A percentile compares a stretch with the other conserved stretches of the same genome.
Evolutionary conservation across 306 rosid genomes (phyloP).

Genomic region (Pyrus pyrifolia): DNA sequence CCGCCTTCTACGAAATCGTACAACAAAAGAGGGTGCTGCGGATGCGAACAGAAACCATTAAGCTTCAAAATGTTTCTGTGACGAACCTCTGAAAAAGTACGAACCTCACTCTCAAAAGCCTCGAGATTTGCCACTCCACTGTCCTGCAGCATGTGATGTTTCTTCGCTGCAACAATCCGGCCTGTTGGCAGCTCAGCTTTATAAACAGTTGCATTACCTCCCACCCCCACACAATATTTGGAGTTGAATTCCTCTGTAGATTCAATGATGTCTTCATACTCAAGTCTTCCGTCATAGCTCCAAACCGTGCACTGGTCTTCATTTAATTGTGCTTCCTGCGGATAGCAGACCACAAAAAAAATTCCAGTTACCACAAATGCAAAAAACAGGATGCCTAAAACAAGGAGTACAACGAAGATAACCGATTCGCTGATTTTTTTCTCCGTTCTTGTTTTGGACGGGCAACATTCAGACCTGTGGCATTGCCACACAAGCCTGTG

Average conservation of each 20-base stretch:
- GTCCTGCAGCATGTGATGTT: conserved; percentile 4
- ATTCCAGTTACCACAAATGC: neutral
- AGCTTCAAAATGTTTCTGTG: conserved; percentile 13
- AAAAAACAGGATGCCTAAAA: neutral
- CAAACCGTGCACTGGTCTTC: neutral
- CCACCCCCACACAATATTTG: conserved; percentile 13
- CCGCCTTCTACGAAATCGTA: conserved; percentile 7
- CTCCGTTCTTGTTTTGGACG: neutral
- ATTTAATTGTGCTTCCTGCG: neutral
- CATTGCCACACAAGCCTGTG: conserved; percentile 15
- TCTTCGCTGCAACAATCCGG: conserved; percentile 13
- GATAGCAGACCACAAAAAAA: neutral
- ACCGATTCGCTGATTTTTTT: neutral
- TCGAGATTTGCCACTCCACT: neutral
- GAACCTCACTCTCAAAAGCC: conserved; percentile 15
- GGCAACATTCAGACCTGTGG: neutral
- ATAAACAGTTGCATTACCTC: conserved; percentile 16
- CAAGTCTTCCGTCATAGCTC: conserved; percentile 14
- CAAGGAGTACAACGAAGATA: neutral
- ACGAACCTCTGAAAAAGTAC: neutral
- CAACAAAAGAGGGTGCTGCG: neutral
- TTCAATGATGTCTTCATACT: conserved; percentile 5
- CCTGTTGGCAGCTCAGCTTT: conserved; percentile 12
- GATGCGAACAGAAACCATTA: conserved; percentile 12
- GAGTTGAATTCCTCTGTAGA: conserved; percentile 8